These are phyloP conservation scores for Aquilaria agallochum DNA, from an alignment of 441 rosid genomes.

Conservation along the genomic window DNA sequence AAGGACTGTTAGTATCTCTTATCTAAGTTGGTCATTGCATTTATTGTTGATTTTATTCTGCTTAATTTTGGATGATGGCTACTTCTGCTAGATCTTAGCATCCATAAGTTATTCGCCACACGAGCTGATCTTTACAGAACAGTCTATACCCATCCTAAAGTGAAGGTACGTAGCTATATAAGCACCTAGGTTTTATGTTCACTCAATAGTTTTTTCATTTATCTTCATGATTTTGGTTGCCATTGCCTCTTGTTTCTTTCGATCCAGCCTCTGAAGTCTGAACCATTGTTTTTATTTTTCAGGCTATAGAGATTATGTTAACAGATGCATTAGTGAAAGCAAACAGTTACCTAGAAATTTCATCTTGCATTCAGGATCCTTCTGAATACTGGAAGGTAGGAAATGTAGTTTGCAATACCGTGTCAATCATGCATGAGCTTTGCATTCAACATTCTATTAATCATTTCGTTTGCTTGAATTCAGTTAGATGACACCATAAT, in stretches of 20 bases:
- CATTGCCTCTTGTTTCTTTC: background rate
- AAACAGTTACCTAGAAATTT: constrained; percentile 51
- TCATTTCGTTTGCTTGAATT: constrained; percentile 7
- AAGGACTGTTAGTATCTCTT: constrained; percentile 74
- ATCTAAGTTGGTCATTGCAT: constrained; percentile 11
- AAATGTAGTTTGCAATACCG: background rate
- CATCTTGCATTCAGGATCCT: constrained; percentile 64
- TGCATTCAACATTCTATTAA: background rate
- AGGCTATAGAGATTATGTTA: constrained; percentile 92
- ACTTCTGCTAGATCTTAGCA: constrained; percentile 59
- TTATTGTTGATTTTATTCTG: constrained; percentile 7
- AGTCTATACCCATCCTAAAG: constrained; percentile 91
- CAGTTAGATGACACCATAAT: constrained; percentile 90
- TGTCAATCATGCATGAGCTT: background rate
- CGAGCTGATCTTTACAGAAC: constrained; percentile 95
- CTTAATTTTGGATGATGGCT: constrained; percentile 15
- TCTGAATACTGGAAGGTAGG: constrained; percentile 82
- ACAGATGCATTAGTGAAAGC: constrained; percentile 89
- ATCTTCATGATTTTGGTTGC: constrained; percentile 1
- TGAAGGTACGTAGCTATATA: constrained; percentile 51
- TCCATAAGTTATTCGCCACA: constrained; percentile 80
- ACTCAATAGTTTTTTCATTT: constrained; percentile 2
- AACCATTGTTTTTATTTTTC: constrained; percentile 15
- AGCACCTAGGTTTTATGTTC: background rate
- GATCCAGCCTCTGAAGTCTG: no score